Evolutionary conservation across 2,329 filamentous ascomycete genomes (phyloP).

Genomic region (Aspergillus sp.): DNA sequence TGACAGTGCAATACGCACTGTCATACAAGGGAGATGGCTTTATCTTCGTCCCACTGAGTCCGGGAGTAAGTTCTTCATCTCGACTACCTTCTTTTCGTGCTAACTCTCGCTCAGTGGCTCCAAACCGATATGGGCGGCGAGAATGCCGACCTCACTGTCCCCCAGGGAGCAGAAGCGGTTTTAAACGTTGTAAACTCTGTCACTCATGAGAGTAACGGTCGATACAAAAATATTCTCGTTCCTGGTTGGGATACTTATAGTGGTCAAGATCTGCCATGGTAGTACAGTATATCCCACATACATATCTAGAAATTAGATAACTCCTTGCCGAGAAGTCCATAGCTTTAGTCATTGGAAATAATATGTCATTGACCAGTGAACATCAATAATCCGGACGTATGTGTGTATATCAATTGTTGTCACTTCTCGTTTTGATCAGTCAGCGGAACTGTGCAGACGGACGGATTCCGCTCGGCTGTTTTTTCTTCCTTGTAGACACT

Average conservation of each 20-base stretch:
- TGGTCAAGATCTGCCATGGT: slow-evolving; percentile 34
- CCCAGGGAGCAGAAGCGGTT: slow-evolving; percentile 38
- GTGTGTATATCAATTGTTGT: no score
- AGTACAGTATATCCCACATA: not conserved
- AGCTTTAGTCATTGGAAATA: not conserved
- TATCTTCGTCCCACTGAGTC: slow-evolving; percentile 42
- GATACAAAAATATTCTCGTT: slow-evolving; percentile 47
- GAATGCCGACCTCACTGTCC: slow-evolving; percentile 43
- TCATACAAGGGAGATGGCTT: slow-evolving; percentile 41
- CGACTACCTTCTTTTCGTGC: not conserved
- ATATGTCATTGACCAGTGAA: no score
- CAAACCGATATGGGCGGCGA: slow-evolving; percentile 45
- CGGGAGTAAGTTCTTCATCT: slow-evolving; percentile 41
- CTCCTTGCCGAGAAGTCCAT: not conserved
- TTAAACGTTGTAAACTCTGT: slow-evolving; percentile 47
- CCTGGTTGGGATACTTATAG: slow-evolving; percentile 41
- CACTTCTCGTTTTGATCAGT: no score
- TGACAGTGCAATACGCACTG: slow-evolving; percentile 40
- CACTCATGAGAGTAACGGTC: slow-evolving; percentile 45
- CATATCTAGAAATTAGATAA: not conserved
- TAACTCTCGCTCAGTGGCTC: slow-evolving; percentile 39
- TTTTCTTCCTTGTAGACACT: no score
- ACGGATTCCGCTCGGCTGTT: no score
- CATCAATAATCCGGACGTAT: no score
- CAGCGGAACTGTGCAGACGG: no score